These are phyloP conservation scores for Neurospora sp. DNA, from an alignment of 495 filamentous ascomycete species.

Conservation along the genomic window DNA sequence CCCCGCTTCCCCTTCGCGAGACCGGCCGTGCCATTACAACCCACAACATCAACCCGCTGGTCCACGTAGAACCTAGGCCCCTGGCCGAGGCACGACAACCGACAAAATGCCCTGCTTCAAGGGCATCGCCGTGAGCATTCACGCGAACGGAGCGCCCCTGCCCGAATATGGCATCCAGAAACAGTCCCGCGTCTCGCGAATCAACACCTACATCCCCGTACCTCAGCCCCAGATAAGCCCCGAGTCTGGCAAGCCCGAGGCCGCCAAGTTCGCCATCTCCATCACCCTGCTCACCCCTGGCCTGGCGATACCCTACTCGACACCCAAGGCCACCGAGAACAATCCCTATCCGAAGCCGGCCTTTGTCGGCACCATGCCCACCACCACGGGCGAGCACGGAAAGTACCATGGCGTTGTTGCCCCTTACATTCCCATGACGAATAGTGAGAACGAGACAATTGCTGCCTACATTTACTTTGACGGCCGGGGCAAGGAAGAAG, in stretches of 20 bases:
- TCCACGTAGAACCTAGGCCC: neutral
- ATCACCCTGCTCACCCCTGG: constrained; percentile 89
- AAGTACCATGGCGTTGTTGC: constrained; percentile 50
- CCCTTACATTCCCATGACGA: constrained; percentile 82
- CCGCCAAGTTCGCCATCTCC: constrained; percentile 90
- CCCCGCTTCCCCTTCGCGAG: neutral
- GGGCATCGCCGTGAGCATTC: constrained; percentile 92
- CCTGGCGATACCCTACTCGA: constrained; percentile 80
- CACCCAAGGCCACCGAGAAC: constrained; percentile 59
- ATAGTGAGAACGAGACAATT: constrained; percentile 87
- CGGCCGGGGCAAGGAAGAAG: constrained; percentile 89
- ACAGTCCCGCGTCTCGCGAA: constrained; percentile 79
- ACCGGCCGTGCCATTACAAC: neutral
- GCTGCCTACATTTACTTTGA: constrained; percentile 99
- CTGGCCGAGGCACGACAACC: neutral
- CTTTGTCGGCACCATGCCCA: constrained; percentile 60
- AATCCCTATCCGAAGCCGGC: constrained; percentile 70
- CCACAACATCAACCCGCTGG: neutral
- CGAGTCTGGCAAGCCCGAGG: constrained; percentile 65
- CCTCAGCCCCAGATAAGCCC: constrained; percentile 70
- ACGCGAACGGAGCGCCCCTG: constrained; percentile 79
- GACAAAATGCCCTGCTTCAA: constrained; percentile 88
- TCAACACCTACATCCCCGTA: constrained; percentile 94
- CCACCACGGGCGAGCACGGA: constrained; percentile 26
- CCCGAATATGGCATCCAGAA: constrained; percentile 91